These are phyloP conservation scores for Ogataea zsoltii DNA, from an alignment of 805 yeast species.

Conservation along the genomic window DNA sequence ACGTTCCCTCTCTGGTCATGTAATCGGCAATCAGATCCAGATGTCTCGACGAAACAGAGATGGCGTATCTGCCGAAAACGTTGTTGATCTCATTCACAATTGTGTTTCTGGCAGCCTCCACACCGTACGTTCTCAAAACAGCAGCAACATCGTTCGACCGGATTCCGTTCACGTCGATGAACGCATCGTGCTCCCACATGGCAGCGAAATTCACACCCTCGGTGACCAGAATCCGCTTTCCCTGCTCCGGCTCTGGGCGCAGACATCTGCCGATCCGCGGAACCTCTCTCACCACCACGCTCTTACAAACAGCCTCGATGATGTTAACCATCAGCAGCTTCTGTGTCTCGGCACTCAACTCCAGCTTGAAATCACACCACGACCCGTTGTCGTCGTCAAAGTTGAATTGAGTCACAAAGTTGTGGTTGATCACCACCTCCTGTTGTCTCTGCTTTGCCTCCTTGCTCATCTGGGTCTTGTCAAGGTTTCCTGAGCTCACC, in stretches of 20 bases:
- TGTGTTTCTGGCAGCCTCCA: constrained; percentile 98
- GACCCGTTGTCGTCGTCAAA: constrained; percentile 87
- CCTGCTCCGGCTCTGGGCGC: constrained; percentile 70
- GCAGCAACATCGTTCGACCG: constrained; percentile 92
- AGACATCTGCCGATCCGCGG: constrained; percentile 91
- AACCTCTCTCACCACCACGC: constrained; percentile 89
- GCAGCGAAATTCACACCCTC: constrained; percentile 98
- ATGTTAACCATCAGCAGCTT: constrained; percentile 96
- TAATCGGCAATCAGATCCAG: constrained; percentile 95
- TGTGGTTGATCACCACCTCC: constrained; percentile 72
- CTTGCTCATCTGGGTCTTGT: constrained; percentile 45
- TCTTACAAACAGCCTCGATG: constrained; percentile 87
- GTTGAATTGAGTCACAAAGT: constrained; percentile 74
- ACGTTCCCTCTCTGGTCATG: constrained; percentile 99
- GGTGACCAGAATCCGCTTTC: constrained; percentile 78
- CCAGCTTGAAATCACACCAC: constrained; percentile 91
- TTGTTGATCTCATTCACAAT: constrained; percentile 93
- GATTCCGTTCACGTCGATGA: constrained; percentile 86
- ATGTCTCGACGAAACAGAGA: constrained; percentile 88
- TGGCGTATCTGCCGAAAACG: constrained; percentile 96
- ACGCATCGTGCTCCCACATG: constrained; percentile 97
- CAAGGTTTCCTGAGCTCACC: constrained; percentile 12
- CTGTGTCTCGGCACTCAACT: constrained; percentile 81
- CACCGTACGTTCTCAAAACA: constrained; percentile 90
- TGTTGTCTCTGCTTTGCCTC: constrained; percentile 82